Evolutionary conservation across 2,329 filamentous ascomycete genomes (phyloP).

Genomic region (Fusarium pininemorale): DNA sequence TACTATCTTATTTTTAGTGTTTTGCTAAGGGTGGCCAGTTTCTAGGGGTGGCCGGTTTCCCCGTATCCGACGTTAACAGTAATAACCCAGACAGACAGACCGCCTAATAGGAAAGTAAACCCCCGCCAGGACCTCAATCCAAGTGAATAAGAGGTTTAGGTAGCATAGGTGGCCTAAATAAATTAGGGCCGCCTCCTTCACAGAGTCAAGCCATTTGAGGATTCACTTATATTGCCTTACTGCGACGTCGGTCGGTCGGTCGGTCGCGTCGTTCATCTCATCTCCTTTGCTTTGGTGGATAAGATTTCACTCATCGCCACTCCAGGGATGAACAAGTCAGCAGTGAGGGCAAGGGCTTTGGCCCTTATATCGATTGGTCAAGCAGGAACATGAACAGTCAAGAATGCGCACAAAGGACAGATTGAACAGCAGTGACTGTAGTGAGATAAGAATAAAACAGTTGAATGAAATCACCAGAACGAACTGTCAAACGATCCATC

Average conservation of each 20-base stretch:
- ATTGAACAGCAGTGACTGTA: not conserved
- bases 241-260: not conserved
- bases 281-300: not conserved
- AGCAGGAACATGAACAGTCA: not conserved
- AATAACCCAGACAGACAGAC: not conserved
- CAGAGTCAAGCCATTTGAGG: not conserved
- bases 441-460: not conserved
- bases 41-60: too few relatives aligned
- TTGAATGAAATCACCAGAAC: not conserved
- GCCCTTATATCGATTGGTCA: not conserved
- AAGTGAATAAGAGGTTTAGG: too few relatives aligned
- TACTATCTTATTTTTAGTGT: too few relatives aligned
- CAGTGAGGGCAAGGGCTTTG: not conserved
- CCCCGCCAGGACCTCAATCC: too few relatives aligned
- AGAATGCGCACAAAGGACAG: not conserved
- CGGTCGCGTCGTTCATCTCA: not conserved
- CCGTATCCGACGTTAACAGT: too few relatives aligned
- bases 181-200: too few relatives aligned
- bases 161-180: too few relatives aligned
- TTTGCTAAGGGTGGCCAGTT: too few relatives aligned
- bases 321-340: not conserved
- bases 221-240: not conserved
- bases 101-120: not conserved
- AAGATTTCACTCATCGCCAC: not conserved
- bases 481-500: fast-evolving